Evolutionary conservation across 768 basidiomycete species (phyloP).

Genomic region (Stropharia rugosoannulata): DNA sequence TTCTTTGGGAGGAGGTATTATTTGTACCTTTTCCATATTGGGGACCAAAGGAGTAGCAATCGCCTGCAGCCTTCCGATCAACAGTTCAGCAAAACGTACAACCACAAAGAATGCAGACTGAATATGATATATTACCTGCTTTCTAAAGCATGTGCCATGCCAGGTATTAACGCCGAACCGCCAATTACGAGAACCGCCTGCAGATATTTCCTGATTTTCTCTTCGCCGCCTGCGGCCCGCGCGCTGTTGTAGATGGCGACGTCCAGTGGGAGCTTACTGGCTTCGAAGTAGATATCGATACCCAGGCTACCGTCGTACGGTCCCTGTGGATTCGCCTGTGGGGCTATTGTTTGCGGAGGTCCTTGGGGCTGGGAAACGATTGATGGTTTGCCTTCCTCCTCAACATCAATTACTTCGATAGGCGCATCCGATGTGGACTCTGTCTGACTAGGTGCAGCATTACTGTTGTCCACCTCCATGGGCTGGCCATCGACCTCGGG

Average conservation of each 20-base stretch:
- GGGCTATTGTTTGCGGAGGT: slow-evolving; percentile 13
- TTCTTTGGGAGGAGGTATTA: slow-evolving; percentile 93
- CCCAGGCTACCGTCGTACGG: slow-evolving; percentile 43
- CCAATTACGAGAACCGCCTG: slow-evolving; percentile 88
- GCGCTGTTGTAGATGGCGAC: slow-evolving; percentile 92
- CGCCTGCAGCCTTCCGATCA: slow-evolving; percentile 60
- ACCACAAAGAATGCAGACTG: not conserved
- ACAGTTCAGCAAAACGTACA: not conserved
- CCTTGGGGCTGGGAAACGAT: slow-evolving; percentile 9
- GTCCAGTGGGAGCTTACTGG: slow-evolving; percentile 88
- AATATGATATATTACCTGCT: slow-evolving; percentile 58
- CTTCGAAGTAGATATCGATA: slow-evolving; percentile 82
- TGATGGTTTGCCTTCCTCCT: slow-evolving; percentile 33
- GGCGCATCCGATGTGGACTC: slow-evolving; percentile 25
- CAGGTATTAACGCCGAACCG: slow-evolving; percentile 77
- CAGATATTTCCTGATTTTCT: slow-evolving; percentile 87
- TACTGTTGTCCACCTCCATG: slow-evolving; percentile 21
- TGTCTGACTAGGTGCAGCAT: slow-evolving; percentile 19
- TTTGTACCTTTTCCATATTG: slow-evolving; percentile 85
- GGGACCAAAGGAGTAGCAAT: slow-evolving; percentile 81
- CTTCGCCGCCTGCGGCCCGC: slow-evolving; percentile 83
- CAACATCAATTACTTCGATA: slow-evolving; percentile 49
- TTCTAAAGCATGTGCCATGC: slow-evolving; percentile 83
- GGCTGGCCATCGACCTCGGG: slow-evolving; percentile 21
- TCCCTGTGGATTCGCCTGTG: not conserved